Percentiles rank a stretch among this genome's conserved stretches.
phyloP scores from a whole-genome alignment of 2,329 filamentous ascomycete genomes.

The Helicocarpus griseus region DNA sequence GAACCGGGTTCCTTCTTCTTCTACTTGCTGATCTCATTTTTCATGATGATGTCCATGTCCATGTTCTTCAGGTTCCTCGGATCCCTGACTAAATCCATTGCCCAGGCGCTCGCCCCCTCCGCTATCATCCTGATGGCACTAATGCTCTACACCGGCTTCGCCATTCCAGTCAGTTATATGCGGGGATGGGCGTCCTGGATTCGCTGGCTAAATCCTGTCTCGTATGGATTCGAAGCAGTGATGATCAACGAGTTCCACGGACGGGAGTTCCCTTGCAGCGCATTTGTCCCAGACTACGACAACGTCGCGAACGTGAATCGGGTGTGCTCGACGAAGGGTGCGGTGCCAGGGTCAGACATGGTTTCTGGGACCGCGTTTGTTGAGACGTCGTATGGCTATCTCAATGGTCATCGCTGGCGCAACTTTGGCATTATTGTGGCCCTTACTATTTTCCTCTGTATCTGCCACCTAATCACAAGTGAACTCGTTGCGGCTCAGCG shows the following conservation, averaged over 20 bases:
- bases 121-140: conserved; percentile 38
- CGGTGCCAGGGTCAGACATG: conserved; percentile 40
- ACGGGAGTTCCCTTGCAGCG: conserved; percentile 46
- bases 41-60: conserved; percentile 59
- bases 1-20: conserved; percentile 72
- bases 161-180: conserved; percentile 47
- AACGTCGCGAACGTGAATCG: conserved; percentile 25
- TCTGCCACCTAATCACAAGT: neutral
- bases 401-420: conserved; percentile 51
- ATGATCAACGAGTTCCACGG: conserved; percentile 74
- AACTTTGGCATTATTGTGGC: conserved; percentile 49
- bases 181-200: conserved; percentile 79
- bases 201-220: conserved; percentile 67
- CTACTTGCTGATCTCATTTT: conserved; percentile 48
- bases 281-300: conserved; percentile 37
- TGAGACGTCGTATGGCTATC: conserved; percentile 46
- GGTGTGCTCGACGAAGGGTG: conserved; percentile 52
- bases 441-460: neutral
- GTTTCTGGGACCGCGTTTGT: conserved; percentile 54
- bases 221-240: conserved; percentile 69
- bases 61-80: conserved; percentile 74
- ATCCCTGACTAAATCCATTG: conserved; percentile 70
- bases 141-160: conserved; percentile 41
- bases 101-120: conserved; percentile 46
- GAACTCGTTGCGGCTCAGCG: neutral